Base-by-base conservation (phyloP, 768 basidiomycete species). In the Scleroderma citrinum region DNA sequence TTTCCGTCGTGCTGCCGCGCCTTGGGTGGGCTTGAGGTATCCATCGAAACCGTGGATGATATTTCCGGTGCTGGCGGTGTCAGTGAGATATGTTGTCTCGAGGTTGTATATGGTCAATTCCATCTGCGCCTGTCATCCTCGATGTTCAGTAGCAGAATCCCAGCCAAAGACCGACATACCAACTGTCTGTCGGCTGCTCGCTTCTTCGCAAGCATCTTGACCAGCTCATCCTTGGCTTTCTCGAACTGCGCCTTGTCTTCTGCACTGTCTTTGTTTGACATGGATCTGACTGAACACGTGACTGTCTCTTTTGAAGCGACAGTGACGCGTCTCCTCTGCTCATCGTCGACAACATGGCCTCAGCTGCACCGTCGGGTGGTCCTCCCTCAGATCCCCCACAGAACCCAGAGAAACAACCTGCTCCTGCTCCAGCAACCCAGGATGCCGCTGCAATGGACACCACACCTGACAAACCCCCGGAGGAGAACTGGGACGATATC, bases 401-500 rank as follows among this genome's bases (percentile, higher is more conserved):
- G 45, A 75, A 72, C 58, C 69, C 71, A 52, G 79, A 82, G 67
- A 80, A 83, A 67, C 72, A 76, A 51, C 69, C 75, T 1, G 47
- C 68, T 2, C 11, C 58, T 21, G 36, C 60, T 49, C 68, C 53
- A 56, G 65, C 54, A 61, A 68, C 48, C 59, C 72, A 48, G 65
- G 66, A 66, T 46, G 56, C 63, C 29, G 66, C 58, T 5, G 55
- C 73, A 38, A 91, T 91, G 88, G 88, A 90, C 64, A 83, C 80
- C 3, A 77, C 84, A 31, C 80, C 86, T 49, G 87, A 88, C 63
- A 73, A 73, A 30, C 77, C 81, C 0, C 69, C 74, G 6, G 85
- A 85, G 64, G 93, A 94, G 65, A 85, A 82, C 39, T 92, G 90
- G 82, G 85, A 83, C 20, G 94, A 97, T 67, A 87, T 98, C 46